phyloP scores from a whole-genome alignment of 805 yeast genomes.

The Nakazawaea sp. region DNA sequence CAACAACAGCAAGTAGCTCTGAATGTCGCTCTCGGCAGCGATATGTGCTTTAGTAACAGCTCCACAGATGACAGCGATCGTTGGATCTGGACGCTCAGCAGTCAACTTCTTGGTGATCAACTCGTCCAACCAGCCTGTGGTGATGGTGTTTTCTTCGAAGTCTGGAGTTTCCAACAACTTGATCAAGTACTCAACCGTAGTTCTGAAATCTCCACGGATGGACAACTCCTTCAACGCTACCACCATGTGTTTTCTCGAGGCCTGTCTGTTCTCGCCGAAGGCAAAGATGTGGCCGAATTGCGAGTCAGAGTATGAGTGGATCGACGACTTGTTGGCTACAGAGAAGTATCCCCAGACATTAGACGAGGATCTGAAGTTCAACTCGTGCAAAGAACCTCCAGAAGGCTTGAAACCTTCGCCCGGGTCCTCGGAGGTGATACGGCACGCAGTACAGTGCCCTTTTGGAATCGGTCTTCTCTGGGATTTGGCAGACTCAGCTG shows the following conservation, averaged over 20 bases:
- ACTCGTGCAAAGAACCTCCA: constrained; percentile 93
- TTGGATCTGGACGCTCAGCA: constrained; percentile 93
- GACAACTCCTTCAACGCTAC: constrained; percentile 95
- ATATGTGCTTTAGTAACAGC: constrained; percentile 95
- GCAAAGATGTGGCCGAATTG: constrained; percentile 99
- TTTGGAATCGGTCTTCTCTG: constrained; percentile 94
- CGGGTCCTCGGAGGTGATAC: constrained; percentile 98
- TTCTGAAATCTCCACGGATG: constrained; percentile 97
- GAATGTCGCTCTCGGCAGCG: constrained; percentile 61
- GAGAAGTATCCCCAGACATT: constrained; percentile 99
- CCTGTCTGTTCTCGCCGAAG: constrained; percentile 97
- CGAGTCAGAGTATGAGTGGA: constrained; percentile 96
- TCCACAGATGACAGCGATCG: constrained; percentile 90
- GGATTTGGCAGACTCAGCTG: constrained; percentile 60
- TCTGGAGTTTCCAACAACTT: constrained; percentile 94
- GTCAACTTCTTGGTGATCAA: constrained; percentile 89
- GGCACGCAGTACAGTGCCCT: constrained; percentile 98
- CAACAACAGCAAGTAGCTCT: constrained; percentile 66
- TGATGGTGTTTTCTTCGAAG: constrained; percentile 91
- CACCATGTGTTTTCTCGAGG: constrained; percentile 97
- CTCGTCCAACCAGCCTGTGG: constrained; percentile 99
- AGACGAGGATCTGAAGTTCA: constrained; percentile 93
- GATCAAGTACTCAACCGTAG: constrained; percentile 95
- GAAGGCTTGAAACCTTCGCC: constrained; percentile 99
- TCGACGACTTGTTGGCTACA: constrained; percentile 92